These are phyloP conservation scores for Syncephalastrum racemosum DNA, from an alignment of 371 early-diverging fungal species.

Conservation along the genomic window DNA sequence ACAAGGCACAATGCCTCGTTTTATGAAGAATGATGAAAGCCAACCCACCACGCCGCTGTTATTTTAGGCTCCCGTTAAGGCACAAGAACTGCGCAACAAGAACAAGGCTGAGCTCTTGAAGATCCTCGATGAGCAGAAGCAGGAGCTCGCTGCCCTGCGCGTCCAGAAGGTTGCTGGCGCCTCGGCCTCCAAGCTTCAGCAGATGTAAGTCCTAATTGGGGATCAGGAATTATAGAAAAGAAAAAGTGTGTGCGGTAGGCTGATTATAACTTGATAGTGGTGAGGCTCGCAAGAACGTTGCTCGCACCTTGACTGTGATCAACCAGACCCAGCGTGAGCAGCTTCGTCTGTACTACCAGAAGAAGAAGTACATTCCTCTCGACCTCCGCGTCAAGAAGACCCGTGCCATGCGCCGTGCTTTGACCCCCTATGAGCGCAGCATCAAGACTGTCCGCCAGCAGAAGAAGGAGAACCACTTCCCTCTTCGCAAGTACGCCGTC, in stretches of 20 bases:
- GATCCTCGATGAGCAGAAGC: slow-evolving; percentile 89
- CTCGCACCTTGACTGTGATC: slow-evolving; percentile 92
- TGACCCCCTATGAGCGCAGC: slow-evolving; percentile 75
- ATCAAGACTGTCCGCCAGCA: slow-evolving; percentile 73
- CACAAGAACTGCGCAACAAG: slow-evolving; percentile 88
- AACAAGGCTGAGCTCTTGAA: slow-evolving; percentile 87
- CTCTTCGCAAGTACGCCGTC: slow-evolving; percentile 82
- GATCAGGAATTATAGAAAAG: too few species aligned
- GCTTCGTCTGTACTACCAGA: slow-evolving; percentile 81
- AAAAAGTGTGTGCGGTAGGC: neutral
- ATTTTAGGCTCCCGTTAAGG: slow-evolving; percentile 78
- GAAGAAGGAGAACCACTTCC: slow-evolving; percentile 85
- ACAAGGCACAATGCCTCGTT: too few species aligned
- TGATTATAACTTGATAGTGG: slow-evolving; percentile 40
- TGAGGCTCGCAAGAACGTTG: slow-evolving; percentile 87
- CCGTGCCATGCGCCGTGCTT: slow-evolving; percentile 92
- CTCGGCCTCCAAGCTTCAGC: slow-evolving; percentile 71
- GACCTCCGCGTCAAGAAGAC: slow-evolving; percentile 96
- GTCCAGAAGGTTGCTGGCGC: slow-evolving; percentile 89
- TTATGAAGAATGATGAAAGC: too few species aligned
- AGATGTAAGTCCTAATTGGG: slow-evolving; percentile 61
- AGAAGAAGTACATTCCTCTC: slow-evolving; percentile 89
- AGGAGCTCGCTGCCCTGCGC: slow-evolving; percentile 86
- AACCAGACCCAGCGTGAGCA: slow-evolving; percentile 84
- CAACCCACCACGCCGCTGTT: slow-evolving; percentile 24